Percentiles rank a stretch among this genome's conserved stretches.
These are phyloP conservation scores for Didymosphaeria variabile DNA, from an alignment of 2,329 filamentous ascomycete genomes.

Conservation along the genomic window DNA sequence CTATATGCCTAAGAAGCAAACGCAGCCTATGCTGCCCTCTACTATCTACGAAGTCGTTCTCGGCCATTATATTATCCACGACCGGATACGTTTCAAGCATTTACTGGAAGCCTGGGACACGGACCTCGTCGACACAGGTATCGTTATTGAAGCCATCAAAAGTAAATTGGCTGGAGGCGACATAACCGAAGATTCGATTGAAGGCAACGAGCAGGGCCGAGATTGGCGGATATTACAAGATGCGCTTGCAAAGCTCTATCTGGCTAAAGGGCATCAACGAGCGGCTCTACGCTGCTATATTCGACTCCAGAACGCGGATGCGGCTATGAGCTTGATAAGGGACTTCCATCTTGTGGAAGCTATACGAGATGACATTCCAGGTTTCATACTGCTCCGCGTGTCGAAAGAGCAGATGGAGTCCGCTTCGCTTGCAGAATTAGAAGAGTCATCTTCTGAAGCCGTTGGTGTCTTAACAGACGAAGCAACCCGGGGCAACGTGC, in stretches of 20 bases:
- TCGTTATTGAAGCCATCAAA: conserved; percentile 80
- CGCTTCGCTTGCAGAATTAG: conserved; percentile 75
- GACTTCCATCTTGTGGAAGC: conserved; percentile 91
- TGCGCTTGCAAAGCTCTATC: conserved; percentile 82
- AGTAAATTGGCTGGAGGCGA: conserved; percentile 81
- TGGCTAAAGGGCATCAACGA: conserved; percentile 80
- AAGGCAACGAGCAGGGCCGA: conserved; percentile 74
- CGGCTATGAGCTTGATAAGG: conserved; percentile 83
- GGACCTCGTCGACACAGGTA: conserved; percentile 82
- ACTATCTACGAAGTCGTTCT: conserved; percentile 90
- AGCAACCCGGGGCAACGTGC: conserved; percentile 86
- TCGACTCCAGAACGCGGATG: conserved; percentile 88
- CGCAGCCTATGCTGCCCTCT: conserved; percentile 80
- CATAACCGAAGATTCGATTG: conserved; percentile 77
- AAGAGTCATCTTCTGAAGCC: conserved; percentile 81
- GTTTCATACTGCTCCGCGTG: conserved; percentile 87
- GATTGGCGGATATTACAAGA: conserved; percentile 94
- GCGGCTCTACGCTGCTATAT: conserved; percentile 92
- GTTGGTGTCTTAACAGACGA: conserved; percentile 89
- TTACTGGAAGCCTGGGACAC: conserved; percentile 84
- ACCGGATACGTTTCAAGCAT: conserved; percentile 78
- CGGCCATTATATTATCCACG: conserved; percentile 83
- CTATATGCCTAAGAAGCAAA: conserved; percentile 79
- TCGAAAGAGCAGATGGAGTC: conserved; percentile 72
- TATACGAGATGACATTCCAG: conserved; percentile 87